phyloP scores from a whole-genome alignment of 176 grass and related monocot genomes.

The Triticum timopheevii region DNA sequence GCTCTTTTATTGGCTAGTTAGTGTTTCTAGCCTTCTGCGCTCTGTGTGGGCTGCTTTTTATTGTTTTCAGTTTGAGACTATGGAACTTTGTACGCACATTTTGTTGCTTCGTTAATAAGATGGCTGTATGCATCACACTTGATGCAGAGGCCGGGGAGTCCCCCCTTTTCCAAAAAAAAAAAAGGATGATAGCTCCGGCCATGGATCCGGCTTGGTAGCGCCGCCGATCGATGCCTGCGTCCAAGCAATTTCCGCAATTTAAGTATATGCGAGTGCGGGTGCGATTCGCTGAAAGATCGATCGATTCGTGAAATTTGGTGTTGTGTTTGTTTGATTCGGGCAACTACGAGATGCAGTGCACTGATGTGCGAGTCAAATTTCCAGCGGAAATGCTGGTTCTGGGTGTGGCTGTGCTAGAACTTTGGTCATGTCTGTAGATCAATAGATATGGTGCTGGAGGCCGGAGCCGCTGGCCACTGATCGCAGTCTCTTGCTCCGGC shows the following conservation, averaged over 20 bases:
- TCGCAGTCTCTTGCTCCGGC: not conserved
- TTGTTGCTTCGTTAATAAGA: too few relatives aligned
- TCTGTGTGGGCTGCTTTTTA: too few relatives aligned
- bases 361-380: not conserved
- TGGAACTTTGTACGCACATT: too few relatives aligned
- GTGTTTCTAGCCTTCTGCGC: too few relatives aligned
- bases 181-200: constrained; percentile 8
- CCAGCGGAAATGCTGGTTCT: not conserved
- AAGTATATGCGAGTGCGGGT: not conserved
- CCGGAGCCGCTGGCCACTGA: too few relatives aligned
- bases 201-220: not conserved
- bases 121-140: too few relatives aligned
- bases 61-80: too few relatives aligned
- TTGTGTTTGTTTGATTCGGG: not conserved
- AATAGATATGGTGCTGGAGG: not conserved
- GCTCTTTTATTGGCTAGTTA: too few relatives aligned
- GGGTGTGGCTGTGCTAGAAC: not conserved
- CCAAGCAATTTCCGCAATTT: not conserved
- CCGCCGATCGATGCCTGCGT: not conserved
- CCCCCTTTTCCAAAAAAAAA: too few relatives aligned
- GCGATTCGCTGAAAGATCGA: not conserved
- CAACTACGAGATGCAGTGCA: not conserved
- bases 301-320: not conserved
- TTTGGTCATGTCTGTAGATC: not conserved
- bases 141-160: too few relatives aligned